These are phyloP conservation scores for Amaranthus hypochondriacus DNA, from an alignment of 148 eudicot species.

Conservation along the genomic window DNA sequence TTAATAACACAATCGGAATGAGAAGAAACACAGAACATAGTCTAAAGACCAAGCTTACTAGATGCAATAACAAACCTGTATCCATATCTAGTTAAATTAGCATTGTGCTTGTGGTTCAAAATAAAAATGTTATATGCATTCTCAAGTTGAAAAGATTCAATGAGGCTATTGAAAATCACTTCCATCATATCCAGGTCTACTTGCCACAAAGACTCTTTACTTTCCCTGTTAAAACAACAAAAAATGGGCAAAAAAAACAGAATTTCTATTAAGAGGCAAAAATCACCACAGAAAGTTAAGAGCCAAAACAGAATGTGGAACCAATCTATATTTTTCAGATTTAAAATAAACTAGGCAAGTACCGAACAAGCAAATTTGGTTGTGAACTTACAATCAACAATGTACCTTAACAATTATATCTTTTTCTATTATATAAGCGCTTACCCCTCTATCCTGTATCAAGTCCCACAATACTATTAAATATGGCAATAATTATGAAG, in stretches of 20 bases:
- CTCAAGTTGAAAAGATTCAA: slow-evolving; percentile 74
- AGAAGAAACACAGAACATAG: not conserved
- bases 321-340: not conserved
- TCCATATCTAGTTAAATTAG: slow-evolving; percentile 64
- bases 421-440: not conserved
- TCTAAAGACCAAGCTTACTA: not conserved
- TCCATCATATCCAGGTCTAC: slow-evolving; percentile 92
- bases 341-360: not conserved
- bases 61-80: slow-evolving; percentile 52
- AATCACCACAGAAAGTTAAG: not conserved
- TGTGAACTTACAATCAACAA: not conserved
- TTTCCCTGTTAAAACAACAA: slow-evolving; percentile 35
- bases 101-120: slow-evolving; percentile 72
- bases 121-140: slow-evolving; percentile 80
- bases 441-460: not conserved
- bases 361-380: not conserved
- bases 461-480: too few species aligned
- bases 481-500: too few species aligned
- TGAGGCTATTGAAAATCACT: slow-evolving; percentile 68
- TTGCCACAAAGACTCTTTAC: slow-evolving; percentile 60
- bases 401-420: not conserved
- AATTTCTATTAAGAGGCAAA: not conserved
- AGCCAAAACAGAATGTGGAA: not conserved
- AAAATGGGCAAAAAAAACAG: slow-evolving; percentile 16
- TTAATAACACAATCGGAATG: slow-evolving; percentile 9